phyloP scores from a whole-genome alignment of 1,284 basidiomycete genomes.

The Rhodotorula sp. region DNA sequence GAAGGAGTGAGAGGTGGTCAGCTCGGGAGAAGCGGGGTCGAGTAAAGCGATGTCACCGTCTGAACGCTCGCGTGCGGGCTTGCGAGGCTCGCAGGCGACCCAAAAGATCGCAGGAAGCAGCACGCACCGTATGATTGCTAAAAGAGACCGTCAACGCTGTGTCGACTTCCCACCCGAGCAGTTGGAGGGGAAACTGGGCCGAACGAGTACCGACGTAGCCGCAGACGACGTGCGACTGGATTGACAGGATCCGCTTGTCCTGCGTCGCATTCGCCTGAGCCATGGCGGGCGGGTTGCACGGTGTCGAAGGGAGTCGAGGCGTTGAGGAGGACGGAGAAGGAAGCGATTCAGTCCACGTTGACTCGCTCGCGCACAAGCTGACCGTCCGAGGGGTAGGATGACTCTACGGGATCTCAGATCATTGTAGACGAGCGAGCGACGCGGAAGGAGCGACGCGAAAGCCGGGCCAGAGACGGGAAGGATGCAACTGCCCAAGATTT shows the following conservation, averaged over 20 bases:
- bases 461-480: too few species aligned
- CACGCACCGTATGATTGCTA: conserved; percentile 81
- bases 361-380: too few species aligned
- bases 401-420: too few species aligned
- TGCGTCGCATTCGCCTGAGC: conserved; percentile 17
- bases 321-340: not conserved
- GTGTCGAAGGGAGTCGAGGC: not conserved
- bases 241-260: conserved; percentile 54
- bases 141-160: conserved; percentile 88
- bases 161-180: conserved; percentile 94
- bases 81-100: not conserved
- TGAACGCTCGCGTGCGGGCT: not conserved
- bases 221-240: conserved; percentile 91
- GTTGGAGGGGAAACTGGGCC: conserved; percentile 91
- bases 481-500: too few species aligned
- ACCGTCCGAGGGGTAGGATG: too few species aligned
- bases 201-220: conserved; percentile 90
- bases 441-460: too few species aligned
- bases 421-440: too few species aligned
- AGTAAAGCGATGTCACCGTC: not conserved
- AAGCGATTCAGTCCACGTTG: too few species aligned
- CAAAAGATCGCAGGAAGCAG: too few species aligned
- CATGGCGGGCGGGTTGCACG: not conserved
- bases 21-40: not conserved
- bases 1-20: not conserved